phyloP scores from a whole-genome alignment of 2,329 filamentous ascomycete genomes.

The Coniochaeta sp. region DNA sequence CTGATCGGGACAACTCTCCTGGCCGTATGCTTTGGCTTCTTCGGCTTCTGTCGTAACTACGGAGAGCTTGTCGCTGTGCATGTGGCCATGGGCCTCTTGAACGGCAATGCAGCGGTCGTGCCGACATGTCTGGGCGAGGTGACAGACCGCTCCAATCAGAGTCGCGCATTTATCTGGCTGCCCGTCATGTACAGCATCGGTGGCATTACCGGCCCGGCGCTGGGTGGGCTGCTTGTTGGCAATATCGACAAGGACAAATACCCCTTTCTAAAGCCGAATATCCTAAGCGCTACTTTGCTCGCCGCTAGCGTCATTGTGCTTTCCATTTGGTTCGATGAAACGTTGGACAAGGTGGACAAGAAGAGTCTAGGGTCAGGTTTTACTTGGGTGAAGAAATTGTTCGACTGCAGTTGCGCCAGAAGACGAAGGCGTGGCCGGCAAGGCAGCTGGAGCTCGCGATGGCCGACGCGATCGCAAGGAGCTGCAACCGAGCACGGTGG shows the following conservation, averaged over 20 bases:
- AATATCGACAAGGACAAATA: constrained; percentile 52
- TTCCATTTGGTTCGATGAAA: constrained; percentile 80
- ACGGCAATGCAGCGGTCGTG: constrained; percentile 91
- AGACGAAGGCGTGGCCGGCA: constrained; percentile 11
- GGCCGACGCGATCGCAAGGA: constrained; percentile 8
- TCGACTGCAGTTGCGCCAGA: constrained; percentile 22
- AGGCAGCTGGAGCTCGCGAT: constrained; percentile 17
- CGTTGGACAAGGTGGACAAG: constrained; percentile 45
- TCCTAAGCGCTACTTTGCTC: constrained; percentile 68
- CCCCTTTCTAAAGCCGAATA: constrained; percentile 80
- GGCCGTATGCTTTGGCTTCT: constrained; percentile 71
- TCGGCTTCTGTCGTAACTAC: constrained; percentile 77
- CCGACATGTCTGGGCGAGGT: constrained; percentile 92
- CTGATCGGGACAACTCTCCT: constrained; percentile 77
- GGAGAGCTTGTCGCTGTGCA: constrained; percentile 85
- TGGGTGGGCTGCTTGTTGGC: constrained; percentile 80
- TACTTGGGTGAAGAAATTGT: constrained; percentile 20
- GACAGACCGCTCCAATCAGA: constrained; percentile 92
- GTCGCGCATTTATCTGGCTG: constrained; percentile 84
- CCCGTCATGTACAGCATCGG: constrained; percentile 95
- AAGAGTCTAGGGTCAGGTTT: constrained; percentile 11
- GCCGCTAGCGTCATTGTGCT: constrained; percentile 65
- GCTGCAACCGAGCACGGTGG: constrained; percentile 1
- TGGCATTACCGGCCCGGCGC: constrained; percentile 81
- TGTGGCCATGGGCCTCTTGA: constrained; percentile 82